These are phyloP conservation scores for Rhizopogon roseolus DNA, from an alignment of 768 basidiomycete species.

Conservation along the genomic window DNA sequence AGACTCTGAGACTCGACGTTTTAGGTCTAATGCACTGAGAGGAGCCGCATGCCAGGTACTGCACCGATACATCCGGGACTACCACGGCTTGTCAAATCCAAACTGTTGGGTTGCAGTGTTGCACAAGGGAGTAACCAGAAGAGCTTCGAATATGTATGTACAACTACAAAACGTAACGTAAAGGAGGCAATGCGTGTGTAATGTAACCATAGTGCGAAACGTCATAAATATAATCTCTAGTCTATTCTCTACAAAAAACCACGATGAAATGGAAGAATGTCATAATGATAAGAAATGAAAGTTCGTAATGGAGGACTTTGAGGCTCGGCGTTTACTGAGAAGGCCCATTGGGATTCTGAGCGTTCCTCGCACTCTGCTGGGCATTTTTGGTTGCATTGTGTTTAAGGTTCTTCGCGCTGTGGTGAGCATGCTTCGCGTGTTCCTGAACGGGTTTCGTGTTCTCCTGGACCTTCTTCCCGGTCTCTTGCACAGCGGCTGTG, in stretches of 20 bases:
- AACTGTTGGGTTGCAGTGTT: too few species aligned
- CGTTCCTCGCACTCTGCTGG: too few species aligned
- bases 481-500: not conserved
- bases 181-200: not conserved
- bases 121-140: too few species aligned
- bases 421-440: too few species aligned
- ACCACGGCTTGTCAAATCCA: too few species aligned
- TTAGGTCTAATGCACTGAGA: too few species aligned
- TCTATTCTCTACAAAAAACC: slow-evolving; percentile 18
- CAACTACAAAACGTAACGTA: not conserved
- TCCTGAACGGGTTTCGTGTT: too few species aligned
- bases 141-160: not conserved
- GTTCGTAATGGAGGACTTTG: not conserved
- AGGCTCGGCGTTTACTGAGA: slow-evolving; percentile 5
- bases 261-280: slow-evolving; percentile 5
- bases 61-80: too few species aligned
- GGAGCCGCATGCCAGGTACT: too few species aligned
- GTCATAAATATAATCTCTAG: slow-evolving; percentile 17
- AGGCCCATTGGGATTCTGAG: slow-evolving; percentile 6
- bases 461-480: not conserved
- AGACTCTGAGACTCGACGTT: too few species aligned
- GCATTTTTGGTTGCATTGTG: too few species aligned
- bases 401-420: too few species aligned
- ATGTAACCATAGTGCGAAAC: not conserved
- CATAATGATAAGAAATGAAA: slow-evolving; percentile 4